phyloP scores from a whole-genome alignment of 306 rosid genomes.

The Mucuna pruriens region DNA sequence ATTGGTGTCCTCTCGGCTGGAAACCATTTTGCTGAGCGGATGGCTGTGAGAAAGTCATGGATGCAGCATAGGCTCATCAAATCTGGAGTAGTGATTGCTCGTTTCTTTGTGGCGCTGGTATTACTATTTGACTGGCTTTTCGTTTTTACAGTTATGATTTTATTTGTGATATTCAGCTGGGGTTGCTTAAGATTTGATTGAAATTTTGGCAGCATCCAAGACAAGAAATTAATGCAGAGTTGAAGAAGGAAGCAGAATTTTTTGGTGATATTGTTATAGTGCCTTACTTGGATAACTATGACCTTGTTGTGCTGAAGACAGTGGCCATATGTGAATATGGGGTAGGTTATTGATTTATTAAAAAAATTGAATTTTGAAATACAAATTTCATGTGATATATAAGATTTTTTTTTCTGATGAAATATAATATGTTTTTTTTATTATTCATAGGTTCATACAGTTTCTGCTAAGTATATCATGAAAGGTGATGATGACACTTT shows the following conservation, averaged over 20 bases:
- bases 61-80: slow-evolving; percentile 77
- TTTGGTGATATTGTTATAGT: slow-evolving; percentile 90
- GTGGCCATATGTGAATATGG: slow-evolving; percentile 92
- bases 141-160: slow-evolving; percentile 10
- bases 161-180: not conserved
- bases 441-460: slow-evolving; percentile 62
- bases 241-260: slow-evolving; percentile 87
- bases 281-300: slow-evolving; percentile 89
- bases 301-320: slow-evolving; percentile 90
- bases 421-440: not conserved
- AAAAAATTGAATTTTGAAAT: not conserved
- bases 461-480: slow-evolving; percentile 80
- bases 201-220: slow-evolving; percentile 63
- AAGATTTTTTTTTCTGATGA: not conserved
- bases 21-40: slow-evolving; percentile 89
- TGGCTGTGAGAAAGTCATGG: slow-evolving; percentile 97
- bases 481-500: slow-evolving; percentile 96
- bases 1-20: slow-evolving; percentile 93
- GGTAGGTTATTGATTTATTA: slow-evolving; percentile 59
- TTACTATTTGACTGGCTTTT: not conserved
- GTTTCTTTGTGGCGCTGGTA: slow-evolving; percentile 93
- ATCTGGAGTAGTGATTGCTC: slow-evolving; percentile 70
- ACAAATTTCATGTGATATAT: not conserved
- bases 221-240: slow-evolving; percentile 72
- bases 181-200: slow-evolving; percentile 39